Evolutionary conservation across 2,329 filamentous ascomycete species (phyloP), one percentile per base, ranked within the genome.

Genomic region (Pestalotiopsis sp.): DNA sequence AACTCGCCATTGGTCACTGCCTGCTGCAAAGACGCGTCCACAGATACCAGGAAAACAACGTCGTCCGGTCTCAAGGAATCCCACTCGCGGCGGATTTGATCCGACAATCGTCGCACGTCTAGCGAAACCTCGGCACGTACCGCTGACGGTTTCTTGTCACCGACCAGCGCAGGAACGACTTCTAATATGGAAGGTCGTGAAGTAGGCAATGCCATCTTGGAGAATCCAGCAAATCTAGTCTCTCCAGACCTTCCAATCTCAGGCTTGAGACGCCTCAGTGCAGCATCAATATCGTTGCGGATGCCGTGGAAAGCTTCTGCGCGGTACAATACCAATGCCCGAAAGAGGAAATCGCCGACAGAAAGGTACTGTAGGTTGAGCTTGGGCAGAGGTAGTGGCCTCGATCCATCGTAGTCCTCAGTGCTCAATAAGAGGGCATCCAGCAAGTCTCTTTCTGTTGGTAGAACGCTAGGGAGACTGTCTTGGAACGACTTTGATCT

Each of bases 271-370:
- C 94, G 90, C 76, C 92, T 93, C 65, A 98, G 78, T 6, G 92
- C 90, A 62, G 93, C 89, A 77, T 97, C 94, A 68, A 99, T 90
- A 77, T 99, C 94, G 76, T 94, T 95, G 60, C 94, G 90, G 69
- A 99, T 95, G 70, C 94, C 93, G 78, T 97, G 98, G 78, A 98
- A 98, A 0, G 95, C 89, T 79, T 99, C 96, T 69, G 91, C 93
- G 56, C 95, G 90, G 78, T 97, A 96, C 9, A 99, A 84, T 14
- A 97, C 87, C 75, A 98, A 91, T 0, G 95, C 94, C 71, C 97
- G 89, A 94, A 95, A 99, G n/a, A 99, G 83, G 75, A 99, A 99
- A 79, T 99, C 96, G 2, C 94, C 94, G 65, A 97, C 90, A 2
- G 95, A 97, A 14, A 99, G 85, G 80, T 99, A 99, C 77, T 99